A percentile compares a stretch with the other conserved stretches of the same genome.
These are phyloP conservation scores for Westerdykella sp. DNA, from an alignment of 2,329 filamentous ascomycete genomes.

Conservation along the genomic window DNA sequence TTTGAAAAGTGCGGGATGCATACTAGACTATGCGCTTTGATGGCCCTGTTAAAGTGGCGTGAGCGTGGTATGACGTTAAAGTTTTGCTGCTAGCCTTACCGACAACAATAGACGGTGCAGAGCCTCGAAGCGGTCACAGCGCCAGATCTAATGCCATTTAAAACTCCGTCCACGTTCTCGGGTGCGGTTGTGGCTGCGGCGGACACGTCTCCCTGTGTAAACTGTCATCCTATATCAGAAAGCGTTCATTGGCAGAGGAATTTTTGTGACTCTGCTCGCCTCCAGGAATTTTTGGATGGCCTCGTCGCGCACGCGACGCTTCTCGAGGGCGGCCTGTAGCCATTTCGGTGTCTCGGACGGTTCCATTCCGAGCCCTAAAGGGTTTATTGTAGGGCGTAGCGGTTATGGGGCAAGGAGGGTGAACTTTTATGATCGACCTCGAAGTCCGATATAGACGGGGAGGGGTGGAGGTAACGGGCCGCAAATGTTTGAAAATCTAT, in stretches of 20 bases:
- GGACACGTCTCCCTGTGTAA: background rate
- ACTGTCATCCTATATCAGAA: slow-evolving; percentile 7
- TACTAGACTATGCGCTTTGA: slow-evolving; percentile 28
- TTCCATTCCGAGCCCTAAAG: too few species aligned
- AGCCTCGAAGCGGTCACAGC: slow-evolving; percentile 24
- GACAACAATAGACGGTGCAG: slow-evolving; percentile 25
- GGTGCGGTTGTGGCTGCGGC: slow-evolving; percentile 1
- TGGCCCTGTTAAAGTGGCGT: slow-evolving; percentile 28
- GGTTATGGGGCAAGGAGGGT: too few species aligned
- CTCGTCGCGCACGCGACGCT: slow-evolving; percentile 21
- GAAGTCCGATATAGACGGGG: too few species aligned
- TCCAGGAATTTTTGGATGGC: slow-evolving; percentile 19
- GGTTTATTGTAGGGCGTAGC: too few species aligned
- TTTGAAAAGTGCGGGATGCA: slow-evolving; percentile 1
- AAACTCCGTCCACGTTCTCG: slow-evolving; percentile 16
- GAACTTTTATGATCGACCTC: too few species aligned
- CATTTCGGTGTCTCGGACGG: slow-evolving; percentile 11
- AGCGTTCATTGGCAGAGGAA: background rate
- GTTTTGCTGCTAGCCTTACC: slow-evolving; percentile 16
- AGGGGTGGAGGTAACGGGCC: too few species aligned
- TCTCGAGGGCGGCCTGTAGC: slow-evolving; percentile 20
- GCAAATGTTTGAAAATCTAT: too few species aligned
- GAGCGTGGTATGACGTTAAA: slow-evolving; percentile 25
- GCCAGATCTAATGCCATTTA: slow-evolving; percentile 20
- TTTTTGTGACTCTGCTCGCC: background rate